Conservation (phyloP, 2,329 filamentous ascomycete species). For the Fusarium pseudoanthophilum region DNA sequence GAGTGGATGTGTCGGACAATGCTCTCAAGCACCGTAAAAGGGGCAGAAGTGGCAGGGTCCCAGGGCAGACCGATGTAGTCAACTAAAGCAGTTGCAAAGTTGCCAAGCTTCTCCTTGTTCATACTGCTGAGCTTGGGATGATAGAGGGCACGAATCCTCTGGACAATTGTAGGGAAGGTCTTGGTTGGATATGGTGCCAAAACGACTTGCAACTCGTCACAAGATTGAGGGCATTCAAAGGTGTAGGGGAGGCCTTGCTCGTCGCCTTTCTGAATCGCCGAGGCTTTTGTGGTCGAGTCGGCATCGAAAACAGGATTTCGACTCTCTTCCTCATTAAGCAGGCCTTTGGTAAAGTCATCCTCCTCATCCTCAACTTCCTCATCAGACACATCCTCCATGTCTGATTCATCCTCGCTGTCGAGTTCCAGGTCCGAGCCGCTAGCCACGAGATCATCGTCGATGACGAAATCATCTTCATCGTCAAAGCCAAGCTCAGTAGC, state of each 20-base stretch:
- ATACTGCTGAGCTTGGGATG: constrained; percentile 85
- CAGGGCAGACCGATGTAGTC: constrained; percentile 67
- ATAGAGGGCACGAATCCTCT: constrained; percentile 90
- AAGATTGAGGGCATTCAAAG: constrained; percentile 84
- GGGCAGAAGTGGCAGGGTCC: constrained; percentile 56
- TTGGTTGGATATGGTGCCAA: constrained; percentile 69
- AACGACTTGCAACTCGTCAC: constrained; percentile 77
- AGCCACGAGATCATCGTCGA: constrained; percentile 89
- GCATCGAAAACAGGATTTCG: constrained; percentile 63
- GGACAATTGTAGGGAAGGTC: constrained; percentile 81
- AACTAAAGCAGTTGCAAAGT: constrained; percentile 74
- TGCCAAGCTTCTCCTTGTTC: constrained; percentile 84
- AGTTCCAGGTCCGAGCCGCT: constrained; percentile 78
- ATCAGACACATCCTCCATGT: constrained; percentile 56
- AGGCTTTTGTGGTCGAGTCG: constrained; percentile 55
- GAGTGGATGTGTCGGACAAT: constrained; percentile 93
- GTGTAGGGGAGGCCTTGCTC: constrained; percentile 78
- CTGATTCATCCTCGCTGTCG: constrained; percentile 64
- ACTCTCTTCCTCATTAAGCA: constrained; percentile 69
- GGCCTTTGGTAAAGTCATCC: constrained; percentile 75
- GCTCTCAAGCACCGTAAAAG: constrained; percentile 78
- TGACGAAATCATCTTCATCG: constrained; percentile 92
- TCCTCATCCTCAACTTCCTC: constrained; percentile 54
- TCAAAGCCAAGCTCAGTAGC: constrained; percentile 78
- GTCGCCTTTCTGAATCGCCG: constrained; percentile 53